phyloP scores from a whole-genome alignment of 169 alveolate genomes.

The Miamiensis avidus region DNA sequence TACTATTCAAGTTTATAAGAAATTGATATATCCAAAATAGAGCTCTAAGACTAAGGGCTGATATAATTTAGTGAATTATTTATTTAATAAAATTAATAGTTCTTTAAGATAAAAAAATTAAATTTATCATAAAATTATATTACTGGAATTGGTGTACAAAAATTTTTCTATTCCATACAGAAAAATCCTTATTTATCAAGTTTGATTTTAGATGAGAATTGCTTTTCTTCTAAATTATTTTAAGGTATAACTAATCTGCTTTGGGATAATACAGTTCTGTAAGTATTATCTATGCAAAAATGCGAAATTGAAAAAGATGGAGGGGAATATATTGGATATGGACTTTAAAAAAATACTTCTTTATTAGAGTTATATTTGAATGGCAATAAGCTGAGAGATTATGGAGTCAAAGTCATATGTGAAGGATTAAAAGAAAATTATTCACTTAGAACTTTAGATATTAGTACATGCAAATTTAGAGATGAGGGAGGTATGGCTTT shows the following conservation, averaged over 20 bases:
- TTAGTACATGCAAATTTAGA: constrained; percentile 1
- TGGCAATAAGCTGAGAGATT: constrained; percentile 62
- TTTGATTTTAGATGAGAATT: constrained; percentile 65
- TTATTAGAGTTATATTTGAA: constrained; percentile 57
- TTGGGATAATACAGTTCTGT: constrained; percentile 42
- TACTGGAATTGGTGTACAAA: constrained; percentile 35
- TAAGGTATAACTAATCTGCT: constrained; percentile 46
- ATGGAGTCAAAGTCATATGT: constrained; percentile 53
- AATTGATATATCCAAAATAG: constrained; percentile 64
- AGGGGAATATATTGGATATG: constrained; percentile 54
- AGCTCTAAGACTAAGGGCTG: constrained; percentile 58
- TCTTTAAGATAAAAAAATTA: constrained; percentile 18
- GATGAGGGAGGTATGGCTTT: constrained; percentile 46
- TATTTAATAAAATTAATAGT: constrained; percentile 18
- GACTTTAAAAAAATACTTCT: constrained; percentile 50
- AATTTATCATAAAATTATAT: constrained; percentile 47
- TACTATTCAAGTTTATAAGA: constrained; percentile 59
- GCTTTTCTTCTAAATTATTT: constrained; percentile 61
- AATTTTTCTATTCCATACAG: constrained; percentile 43
- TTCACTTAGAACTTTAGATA: constrained; percentile 28
- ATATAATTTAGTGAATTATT: constrained; percentile 42
- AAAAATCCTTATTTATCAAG: constrained; percentile 54
- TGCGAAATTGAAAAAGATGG: constrained; percentile 56
- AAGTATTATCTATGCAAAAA: constrained; percentile 35
- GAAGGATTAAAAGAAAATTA: constrained; percentile 52